Evolutionary conservation across 129 eudicot genomes (phyloP).

Genomic region (sunflower (Helianthus annuus)): DNA sequence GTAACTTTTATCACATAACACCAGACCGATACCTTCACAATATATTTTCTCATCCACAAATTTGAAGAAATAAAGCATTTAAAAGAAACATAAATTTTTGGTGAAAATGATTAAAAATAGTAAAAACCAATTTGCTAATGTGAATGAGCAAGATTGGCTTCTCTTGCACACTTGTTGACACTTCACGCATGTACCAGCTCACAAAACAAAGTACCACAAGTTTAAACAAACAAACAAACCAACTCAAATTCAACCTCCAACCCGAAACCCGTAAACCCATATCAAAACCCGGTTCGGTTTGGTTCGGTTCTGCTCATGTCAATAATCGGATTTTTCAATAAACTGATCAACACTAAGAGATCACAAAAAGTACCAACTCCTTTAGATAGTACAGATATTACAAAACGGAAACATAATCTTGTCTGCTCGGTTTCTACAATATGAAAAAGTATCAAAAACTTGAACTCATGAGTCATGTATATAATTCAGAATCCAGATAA

Average conservation of each 20-base stretch:
- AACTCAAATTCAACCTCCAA: conserved; percentile 8
- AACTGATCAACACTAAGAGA: not conserved
- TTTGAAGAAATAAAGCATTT: no score
- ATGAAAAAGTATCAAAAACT: not conserved
- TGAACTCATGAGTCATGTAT: conserved; percentile 44
- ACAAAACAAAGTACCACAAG: conserved; percentile 17
- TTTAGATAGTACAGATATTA: conserved; percentile 14
- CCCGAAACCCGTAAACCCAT: not conserved
- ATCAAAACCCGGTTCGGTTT: no score
- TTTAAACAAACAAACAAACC: conserved; percentile 16
- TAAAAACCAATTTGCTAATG: not conserved
- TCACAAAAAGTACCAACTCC: conserved; percentile 16
- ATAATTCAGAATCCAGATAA: conserved; percentile 67
- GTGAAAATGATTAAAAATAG: not conserved
- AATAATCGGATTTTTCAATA: not conserved
- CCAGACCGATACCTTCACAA: no score
- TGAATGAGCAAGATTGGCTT: conserved; percentile 13
- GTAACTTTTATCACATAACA: no score
- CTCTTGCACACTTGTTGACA: conserved; percentile 7
- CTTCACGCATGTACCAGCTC: conserved; percentile 18
- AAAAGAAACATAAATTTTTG: not conserved
- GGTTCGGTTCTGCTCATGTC: not conserved
- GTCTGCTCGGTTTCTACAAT: conserved; percentile 26
- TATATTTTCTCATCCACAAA: no score
- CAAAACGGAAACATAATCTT: conserved; percentile 3